Percentiles rank a stretch among this genome's conserved stretches.
Evolutionary conservation across 148 eudicot genomes (phyloP).

Genomic region (Polygonum maritimum): DNA sequence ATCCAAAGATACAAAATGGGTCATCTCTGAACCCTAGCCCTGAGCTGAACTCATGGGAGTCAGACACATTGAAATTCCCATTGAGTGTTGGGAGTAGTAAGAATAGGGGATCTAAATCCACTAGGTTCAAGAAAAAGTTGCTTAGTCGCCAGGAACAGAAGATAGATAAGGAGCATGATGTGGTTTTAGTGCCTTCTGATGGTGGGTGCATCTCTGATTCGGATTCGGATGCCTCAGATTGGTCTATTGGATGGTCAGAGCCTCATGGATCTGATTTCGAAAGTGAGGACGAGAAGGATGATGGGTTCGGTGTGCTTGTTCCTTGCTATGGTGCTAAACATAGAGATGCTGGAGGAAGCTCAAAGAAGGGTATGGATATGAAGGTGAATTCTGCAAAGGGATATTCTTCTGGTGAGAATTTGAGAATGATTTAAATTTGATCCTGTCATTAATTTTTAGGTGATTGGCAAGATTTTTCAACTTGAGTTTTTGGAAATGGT

Average conservation of each 20-base stretch:
- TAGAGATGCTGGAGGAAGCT: background rate
- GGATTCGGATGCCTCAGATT: conserved; percentile 91
- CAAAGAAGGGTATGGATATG: background rate
- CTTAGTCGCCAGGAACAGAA: conserved; percentile 64
- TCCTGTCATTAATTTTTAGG: background rate
- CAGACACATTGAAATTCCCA: background rate
- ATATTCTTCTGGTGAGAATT: conserved; percentile 3
- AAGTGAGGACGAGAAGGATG: conserved; percentile 75
- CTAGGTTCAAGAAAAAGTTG: conserved; percentile 65
- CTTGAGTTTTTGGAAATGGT: background rate
- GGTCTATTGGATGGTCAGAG: conserved; percentile 97
- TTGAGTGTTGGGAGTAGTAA: background rate
- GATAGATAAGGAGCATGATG: conserved; percentile 74
- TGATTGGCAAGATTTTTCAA: background rate
- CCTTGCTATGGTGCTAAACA: conserved; percentile 54
- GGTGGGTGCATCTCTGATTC: conserved; percentile 84
- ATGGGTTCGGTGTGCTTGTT: conserved; percentile 86
- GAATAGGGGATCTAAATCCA: conserved; percentile 7
- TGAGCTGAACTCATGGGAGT: conserved; percentile 3
- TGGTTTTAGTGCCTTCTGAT: conserved; percentile 76
- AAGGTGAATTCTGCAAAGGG: background rate
- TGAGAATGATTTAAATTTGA: background rate
- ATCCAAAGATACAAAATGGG: conserved; percentile 1
- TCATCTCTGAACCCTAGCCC: background rate
- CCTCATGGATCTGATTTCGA: conserved; percentile 82